Evolutionary conservation across 306 rosid species (phyloP), one percentile per base, ranked within the genome.

Genomic region (Lupinus albus): DNA sequence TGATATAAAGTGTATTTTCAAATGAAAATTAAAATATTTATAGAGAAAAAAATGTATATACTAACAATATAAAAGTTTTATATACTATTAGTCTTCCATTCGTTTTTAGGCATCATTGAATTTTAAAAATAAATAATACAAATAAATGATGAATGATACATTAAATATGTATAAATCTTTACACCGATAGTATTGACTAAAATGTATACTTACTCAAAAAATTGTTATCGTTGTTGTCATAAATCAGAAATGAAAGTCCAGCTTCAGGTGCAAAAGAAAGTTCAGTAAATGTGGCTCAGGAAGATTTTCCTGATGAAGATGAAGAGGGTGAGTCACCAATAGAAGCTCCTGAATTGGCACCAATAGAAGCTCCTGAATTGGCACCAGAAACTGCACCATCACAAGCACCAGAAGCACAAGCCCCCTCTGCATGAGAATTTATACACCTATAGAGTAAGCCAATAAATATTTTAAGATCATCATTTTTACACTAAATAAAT

Each of bases 361-460:
- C 54, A 10, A 0, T 7, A 10, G 18, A 0, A 1, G 44, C 71
- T 9, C 47, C 46, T 1, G n/a, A 16, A 67, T 2, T 2, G 9
- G 7, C 68, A 12, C 60, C 68, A 7, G 18, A 4, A 21, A n/a
- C 4, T 53, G 39, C 72, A 73, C 78, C 78, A 65, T 6, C 68
- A 33, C 3, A 11, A 7, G 54, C 54, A 57, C 62, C 73, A 10
- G 1, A 33, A 65, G 21, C 76, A 42, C 12, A 33, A 45, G 11
- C 45, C 3, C 64, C 58, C 2, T 8, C 0, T 39, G 64, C 66
- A 14, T 38, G 42, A 60, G 12, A 35, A 11, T 12, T 54, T 5
- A 46, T 55, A n/a, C 30, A 25, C 4, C 30, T 25, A 25, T 25
- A 25, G 8, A 42, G 30, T 21, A 53, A 53, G 36, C 12, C 32